These are phyloP conservation scores for Fraxinus platypoda DNA, from an alignment of 305 asterid genomes.

Conservation along the genomic window DNA sequence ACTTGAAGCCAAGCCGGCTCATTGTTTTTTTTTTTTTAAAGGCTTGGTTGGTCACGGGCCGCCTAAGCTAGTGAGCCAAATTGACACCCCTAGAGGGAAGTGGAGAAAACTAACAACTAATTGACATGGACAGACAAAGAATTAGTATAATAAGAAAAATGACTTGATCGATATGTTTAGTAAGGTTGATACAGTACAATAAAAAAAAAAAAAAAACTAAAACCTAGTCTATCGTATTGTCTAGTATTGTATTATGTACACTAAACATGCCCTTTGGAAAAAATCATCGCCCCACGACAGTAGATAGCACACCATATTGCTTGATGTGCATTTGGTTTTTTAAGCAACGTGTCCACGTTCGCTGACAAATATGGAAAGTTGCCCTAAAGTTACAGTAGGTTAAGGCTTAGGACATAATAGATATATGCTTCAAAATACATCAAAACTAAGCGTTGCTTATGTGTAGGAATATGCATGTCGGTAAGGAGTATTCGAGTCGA, in stretches of 20 bases:
- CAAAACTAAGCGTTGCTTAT: neutral
- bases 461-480: conserved; percentile 53
- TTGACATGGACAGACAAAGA: neutral
- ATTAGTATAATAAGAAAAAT: neutral
- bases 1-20: no score
- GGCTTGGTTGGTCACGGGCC: no score
- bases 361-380: neutral
- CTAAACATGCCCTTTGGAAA: neutral
- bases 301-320: no score
- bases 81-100: neutral
- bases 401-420: no score
- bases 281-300: neutral
- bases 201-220: neutral
- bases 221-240: neutral
- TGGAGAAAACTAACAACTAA: neutral
- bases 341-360: no score
- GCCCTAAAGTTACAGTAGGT: no score
- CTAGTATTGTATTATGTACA: neutral
- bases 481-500: conserved; percentile 60
- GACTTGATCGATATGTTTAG: neutral
- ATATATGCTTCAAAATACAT: neutral
- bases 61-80: no score
- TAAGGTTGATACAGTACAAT: neutral
- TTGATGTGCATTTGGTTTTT: no score
- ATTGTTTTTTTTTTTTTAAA: no score